These are phyloP conservation scores for Hypomyces perniciosus DNA, from an alignment of 2,329 filamentous ascomycete species.

Conservation along the genomic window DNA sequence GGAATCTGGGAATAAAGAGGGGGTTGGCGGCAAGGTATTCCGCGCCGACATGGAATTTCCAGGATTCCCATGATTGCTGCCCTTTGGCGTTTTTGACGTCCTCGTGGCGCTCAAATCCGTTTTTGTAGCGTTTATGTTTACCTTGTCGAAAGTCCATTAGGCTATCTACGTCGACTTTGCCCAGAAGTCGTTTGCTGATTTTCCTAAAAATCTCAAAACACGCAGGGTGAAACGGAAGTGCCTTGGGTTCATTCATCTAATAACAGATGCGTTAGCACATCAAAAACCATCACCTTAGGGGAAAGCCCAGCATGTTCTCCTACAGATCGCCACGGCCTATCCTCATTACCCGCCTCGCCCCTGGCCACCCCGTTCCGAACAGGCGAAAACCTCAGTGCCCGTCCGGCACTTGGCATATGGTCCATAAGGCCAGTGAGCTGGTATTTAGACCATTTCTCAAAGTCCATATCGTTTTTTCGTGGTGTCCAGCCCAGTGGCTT, in stretches of 20 bases:
- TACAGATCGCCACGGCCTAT: neutral
- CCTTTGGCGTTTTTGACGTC: neutral
- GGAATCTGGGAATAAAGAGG: conserved; percentile 11
- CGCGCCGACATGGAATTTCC: conserved; percentile 6
- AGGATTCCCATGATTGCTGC: neutral
- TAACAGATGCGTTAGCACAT: neutral
- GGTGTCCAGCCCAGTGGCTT: conserved; percentile 16
- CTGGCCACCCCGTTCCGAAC: conserved; percentile 4
- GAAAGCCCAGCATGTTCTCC: neutral
- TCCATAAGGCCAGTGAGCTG: conserved; percentile 18
- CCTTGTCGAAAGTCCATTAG: conserved; percentile 13
- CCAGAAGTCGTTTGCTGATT: conserved; percentile 14
- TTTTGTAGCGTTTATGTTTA: neutral
- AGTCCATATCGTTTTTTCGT: conserved; percentile 16
- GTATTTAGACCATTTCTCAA: conserved; percentile 14
- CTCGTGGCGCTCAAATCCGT: conserved; percentile 2
- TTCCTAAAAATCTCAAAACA: conserved; percentile 26
- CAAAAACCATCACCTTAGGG: too few relatives aligned
- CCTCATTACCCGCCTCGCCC: neutral
- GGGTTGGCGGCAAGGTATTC: conserved; percentile 13
- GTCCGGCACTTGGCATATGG: conserved; percentile 10
- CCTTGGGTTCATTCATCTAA: neutral
- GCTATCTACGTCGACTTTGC: conserved; percentile 16
- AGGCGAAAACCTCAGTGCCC: conserved; percentile 1
- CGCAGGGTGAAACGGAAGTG: conserved; percentile 24